phyloP scores from a whole-genome alignment of 1,139 yeast species.

The Diutina neorugosa region DNA sequence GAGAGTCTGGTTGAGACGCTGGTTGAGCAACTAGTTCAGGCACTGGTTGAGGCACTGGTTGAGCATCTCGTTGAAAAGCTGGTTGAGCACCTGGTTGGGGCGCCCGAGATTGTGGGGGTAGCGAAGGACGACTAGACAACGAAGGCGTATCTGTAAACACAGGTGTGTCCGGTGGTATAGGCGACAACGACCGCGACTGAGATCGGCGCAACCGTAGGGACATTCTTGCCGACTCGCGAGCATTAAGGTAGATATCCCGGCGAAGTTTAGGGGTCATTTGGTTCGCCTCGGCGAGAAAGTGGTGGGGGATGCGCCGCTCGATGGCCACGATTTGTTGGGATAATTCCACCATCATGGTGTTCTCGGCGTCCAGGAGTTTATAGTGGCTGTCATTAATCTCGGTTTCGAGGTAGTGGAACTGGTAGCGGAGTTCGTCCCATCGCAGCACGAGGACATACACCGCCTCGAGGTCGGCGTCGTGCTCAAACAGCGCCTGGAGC shows the following conservation, averaged over 20 bases:
- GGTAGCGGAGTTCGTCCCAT: constrained; percentile 3
- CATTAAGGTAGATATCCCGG: neutral
- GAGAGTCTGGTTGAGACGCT: no score
- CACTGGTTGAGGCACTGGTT: no score
- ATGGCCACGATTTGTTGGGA: neutral
- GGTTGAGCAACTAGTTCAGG: no score
- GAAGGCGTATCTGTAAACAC: no score
- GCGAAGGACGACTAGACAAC: no score
- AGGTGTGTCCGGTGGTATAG: no score
- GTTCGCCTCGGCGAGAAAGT: neutral
- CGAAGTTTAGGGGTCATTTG: neutral
- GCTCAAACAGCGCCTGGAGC: neutral
- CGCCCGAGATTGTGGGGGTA: no score
- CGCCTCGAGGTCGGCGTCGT: neutral
- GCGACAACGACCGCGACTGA: neutral
- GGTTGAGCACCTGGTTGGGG: no score
- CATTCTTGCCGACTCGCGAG: neutral
- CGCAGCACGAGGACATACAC: neutral
- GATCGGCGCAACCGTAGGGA: neutral
- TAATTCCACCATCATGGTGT: neutral
- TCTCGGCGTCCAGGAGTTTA: neutral
- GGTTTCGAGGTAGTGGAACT: neutral
- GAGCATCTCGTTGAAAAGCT: no score
- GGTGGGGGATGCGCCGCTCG: neutral
- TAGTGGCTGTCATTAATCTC: neutral